Conservation (phyloP, 768 basidiomycete species). For the Naganishia randhawae region DNA sequence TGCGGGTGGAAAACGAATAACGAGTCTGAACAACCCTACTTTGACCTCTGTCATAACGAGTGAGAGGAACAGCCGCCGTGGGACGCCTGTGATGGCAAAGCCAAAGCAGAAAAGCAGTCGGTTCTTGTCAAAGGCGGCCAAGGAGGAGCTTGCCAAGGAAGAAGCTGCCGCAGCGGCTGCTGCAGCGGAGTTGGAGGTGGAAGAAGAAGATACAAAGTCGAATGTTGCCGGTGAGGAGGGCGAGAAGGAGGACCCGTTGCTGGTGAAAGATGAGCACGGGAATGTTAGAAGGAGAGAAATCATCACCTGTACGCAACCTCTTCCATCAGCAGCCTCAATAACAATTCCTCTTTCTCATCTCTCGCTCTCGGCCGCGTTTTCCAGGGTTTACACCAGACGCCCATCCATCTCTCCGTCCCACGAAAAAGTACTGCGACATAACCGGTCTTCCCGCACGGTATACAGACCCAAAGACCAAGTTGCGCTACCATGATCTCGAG, state of each 20-base stretch:
- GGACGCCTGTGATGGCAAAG: slow-evolving; percentile 13
- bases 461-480: slow-evolving; percentile 51
- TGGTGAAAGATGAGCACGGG: slow-evolving; percentile 6
- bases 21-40: slow-evolving; percentile 20
- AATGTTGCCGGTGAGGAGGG: slow-evolving; percentile 27
- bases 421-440: slow-evolving; percentile 55
- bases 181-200: slow-evolving; percentile 22
- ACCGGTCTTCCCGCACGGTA: slow-evolving; percentile 53
- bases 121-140: slow-evolving; percentile 24
- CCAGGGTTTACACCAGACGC: slow-evolving; percentile 49
- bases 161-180: slow-evolving; percentile 20
- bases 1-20: slow-evolving; percentile 18
- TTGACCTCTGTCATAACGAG: neutral
- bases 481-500: slow-evolving; percentile 52
- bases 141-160: slow-evolving; percentile 30
- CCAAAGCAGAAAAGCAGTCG: slow-evolving; percentile 22
- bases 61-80: slow-evolving; percentile 22
- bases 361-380: neutral
- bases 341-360: neutral
- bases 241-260: slow-evolving; percentile 25
- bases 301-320: slow-evolving; percentile 43
- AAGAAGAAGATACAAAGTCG: slow-evolving; percentile 24
- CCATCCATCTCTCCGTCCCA: slow-evolving; percentile 50
- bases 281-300: slow-evolving; percentile 36
- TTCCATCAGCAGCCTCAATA: neutral